Evolutionary conservation across 2,329 filamentous ascomycete species (phyloP).

Genomic region (Colletotrichum tanaceti): DNA sequence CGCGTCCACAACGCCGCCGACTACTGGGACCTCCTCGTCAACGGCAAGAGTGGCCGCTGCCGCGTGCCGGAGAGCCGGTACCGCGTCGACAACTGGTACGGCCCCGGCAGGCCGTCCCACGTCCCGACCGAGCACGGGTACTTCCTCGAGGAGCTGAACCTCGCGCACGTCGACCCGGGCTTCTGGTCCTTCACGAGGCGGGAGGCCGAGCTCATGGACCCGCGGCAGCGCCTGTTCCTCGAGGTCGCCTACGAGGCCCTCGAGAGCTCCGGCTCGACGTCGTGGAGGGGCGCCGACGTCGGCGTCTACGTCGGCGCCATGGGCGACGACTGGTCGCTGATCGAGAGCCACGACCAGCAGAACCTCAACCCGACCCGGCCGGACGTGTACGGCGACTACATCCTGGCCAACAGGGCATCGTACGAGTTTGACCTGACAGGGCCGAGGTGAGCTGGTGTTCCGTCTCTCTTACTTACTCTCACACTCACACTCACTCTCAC

Average conservation of each 20-base stretch:
- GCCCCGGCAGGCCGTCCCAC: constrained; percentile 29
- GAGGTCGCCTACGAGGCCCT: constrained; percentile 40
- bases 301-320: constrained; percentile 48
- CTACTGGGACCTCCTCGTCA: constrained; percentile 50
- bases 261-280: constrained; percentile 43
- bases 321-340: constrained; percentile 46
- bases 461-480: no score
- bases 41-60: constrained; percentile 44
- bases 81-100: constrained; percentile 44
- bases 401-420: constrained; percentile 48
- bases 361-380: constrained; percentile 42
- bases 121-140: constrained; percentile 44
- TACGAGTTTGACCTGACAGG: constrained; percentile 51
- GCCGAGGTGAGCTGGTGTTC: constrained; percentile 45
- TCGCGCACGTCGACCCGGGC: constrained; percentile 46
- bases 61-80: constrained; percentile 46
- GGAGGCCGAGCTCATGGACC: constrained; percentile 44
- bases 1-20: constrained; percentile 43
- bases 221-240: constrained; percentile 38
- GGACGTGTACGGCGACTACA: constrained; percentile 44
- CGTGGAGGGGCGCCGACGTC: constrained; percentile 45
- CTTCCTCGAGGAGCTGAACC: constrained; percentile 46
- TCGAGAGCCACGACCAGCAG: constrained; percentile 42
- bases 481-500: no score
- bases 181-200: constrained; percentile 48